Evolutionary conservation across 108 stramenopile species (phyloP).

Genomic region (Cyclotella cryptica): DNA sequence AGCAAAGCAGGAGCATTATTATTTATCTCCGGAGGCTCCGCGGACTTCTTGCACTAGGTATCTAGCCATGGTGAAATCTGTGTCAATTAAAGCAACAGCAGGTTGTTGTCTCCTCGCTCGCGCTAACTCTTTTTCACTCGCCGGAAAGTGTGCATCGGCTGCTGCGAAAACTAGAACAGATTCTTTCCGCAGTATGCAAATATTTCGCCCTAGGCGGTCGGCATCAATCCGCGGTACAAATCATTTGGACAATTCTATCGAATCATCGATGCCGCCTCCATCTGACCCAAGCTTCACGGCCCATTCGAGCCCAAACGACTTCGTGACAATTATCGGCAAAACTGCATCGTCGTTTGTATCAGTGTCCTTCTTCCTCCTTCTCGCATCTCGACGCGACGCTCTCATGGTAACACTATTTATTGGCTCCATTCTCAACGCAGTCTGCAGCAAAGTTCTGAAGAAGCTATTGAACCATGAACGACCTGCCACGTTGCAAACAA

Average conservation of each 20-base stretch:
- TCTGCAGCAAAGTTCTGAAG: slow-evolving; percentile 72
- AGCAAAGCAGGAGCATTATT: no score
- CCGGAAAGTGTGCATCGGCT: no score
- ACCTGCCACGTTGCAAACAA: slow-evolving; percentile 38
- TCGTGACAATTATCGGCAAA: slow-evolving; percentile 58
- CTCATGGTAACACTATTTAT: slow-evolving; percentile 74
- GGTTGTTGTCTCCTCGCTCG: no score
- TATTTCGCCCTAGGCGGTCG: no score
- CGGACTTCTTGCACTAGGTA: no score
- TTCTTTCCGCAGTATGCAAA: no score
- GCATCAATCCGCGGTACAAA: background rate
- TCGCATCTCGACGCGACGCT: slow-evolving; percentile 75
- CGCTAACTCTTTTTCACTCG: no score
- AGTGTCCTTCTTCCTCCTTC: slow-evolving; percentile 67
- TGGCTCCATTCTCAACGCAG: slow-evolving; percentile 77
- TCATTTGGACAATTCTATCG: background rate
- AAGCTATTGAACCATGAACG: slow-evolving; percentile 71
- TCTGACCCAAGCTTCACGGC: background rate
- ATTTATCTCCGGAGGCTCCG: no score
- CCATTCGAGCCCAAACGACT: background rate
- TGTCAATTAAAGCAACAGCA: no score
- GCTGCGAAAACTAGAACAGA: no score
- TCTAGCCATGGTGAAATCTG: no score
- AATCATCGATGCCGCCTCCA: background rate
- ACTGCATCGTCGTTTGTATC: slow-evolving; percentile 80